Base-by-base conservation (phyloP, 208 protist genomes). In the Wallacemonas collosoma region DNA sequence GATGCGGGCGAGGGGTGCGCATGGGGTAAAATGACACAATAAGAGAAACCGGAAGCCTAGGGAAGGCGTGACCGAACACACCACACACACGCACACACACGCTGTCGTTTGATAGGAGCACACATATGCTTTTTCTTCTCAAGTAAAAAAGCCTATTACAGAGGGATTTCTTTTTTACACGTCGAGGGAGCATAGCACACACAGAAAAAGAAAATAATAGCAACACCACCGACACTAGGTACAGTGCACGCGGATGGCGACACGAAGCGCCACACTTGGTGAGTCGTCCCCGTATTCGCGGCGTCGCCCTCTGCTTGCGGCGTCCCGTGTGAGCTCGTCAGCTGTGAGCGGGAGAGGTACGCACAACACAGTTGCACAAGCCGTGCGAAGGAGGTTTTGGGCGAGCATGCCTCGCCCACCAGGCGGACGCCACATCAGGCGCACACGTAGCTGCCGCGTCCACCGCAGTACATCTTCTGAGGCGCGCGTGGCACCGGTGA, bases 391-490 rank as follows among this genome's bases (percentile, higher is more conserved):
- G 7, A 78, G 2, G 26, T 82, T 65, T n/a, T 65, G 41, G 7
- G 41, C 4, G 9, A 41, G 5, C 60, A 45, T 65, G 5, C 45
- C 66, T 57, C 64, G n/a, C 64, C 77, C 6, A 65, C 68, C 14
- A 68, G 65, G 64, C 72, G 73, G 38, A 65, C 77, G 58, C 73
- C 73, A 62, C 73, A 39, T 15, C 68, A 75, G 65, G 73, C 73
- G 15, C 62, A 75, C 26, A 26, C 60, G 60, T 5, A 82, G 73
- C 54, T 75, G 69, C 50, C 73, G 73, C 2, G 44, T 71, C 35
- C 77, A 82, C 14, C 77, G 69, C 41, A 82, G 58, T 48, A 82
- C 68, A 1, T 75, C 77, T 36, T 58, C 77, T 40, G 73, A 67
- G 11, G 69, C 61, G 43, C 43, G 11, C 43, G 63, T 72, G 14